These are phyloP conservation scores for Phytophthora pinifolia DNA, from an alignment of 352 stramenopile genomes.

Conservation along the genomic window DNA sequence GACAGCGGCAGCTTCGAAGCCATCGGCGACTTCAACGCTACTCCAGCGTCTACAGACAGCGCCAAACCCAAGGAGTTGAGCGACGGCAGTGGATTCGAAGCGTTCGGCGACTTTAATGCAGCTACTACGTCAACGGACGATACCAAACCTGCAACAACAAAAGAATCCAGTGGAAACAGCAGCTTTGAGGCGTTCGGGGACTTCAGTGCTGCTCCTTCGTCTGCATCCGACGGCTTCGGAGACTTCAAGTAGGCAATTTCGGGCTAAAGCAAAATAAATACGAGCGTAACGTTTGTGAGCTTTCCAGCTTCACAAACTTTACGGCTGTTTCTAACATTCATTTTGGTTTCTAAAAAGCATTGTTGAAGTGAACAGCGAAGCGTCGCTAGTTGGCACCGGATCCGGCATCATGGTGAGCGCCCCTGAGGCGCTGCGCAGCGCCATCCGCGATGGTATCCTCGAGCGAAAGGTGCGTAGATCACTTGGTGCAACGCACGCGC, in stretches of 20 bases:
- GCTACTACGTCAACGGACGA: conserved; percentile 10
- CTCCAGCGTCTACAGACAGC: conserved; percentile 8
- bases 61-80: too few relatives aligned
- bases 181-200: conserved; percentile 23
- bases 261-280: conserved; percentile 24
- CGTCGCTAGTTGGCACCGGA: conserved; percentile 18
- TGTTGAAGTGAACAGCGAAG: conserved; percentile 28
- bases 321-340: neutral
- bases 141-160: conserved; percentile 8
- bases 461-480: conserved; percentile 54
- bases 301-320: too few relatives aligned
- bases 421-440: conserved; percentile 49
- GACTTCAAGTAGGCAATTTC: conserved; percentile 23
- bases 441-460: conserved; percentile 58
- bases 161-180: conserved; percentile 8
- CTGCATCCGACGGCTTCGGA: conserved; percentile 10
- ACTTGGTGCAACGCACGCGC: neutral
- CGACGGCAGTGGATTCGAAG: conserved; percentile 15
- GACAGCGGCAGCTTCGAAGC: conserved; percentile 12
- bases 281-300: too few relatives aligned
- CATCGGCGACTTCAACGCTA: conserved; percentile 18
- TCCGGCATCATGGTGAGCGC: conserved; percentile 63
- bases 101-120: conserved; percentile 25
- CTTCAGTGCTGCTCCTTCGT: conserved; percentile 26
- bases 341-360: neutral